Conservation (phyloP, 1,284 basidiomycete genomes). For the Rhodofomes roseus region DNA sequence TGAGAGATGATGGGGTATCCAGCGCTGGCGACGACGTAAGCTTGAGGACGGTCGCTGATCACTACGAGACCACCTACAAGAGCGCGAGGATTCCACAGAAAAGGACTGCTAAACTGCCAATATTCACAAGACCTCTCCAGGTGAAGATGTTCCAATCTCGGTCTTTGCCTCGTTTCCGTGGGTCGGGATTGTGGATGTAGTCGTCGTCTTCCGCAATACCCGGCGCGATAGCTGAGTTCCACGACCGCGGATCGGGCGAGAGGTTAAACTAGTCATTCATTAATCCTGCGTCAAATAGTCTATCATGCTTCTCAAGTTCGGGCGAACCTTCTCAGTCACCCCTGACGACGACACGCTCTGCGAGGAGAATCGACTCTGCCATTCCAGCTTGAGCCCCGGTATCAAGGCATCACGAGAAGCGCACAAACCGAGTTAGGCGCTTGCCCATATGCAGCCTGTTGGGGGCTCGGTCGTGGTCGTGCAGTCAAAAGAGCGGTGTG, state of each 20-base stretch:
- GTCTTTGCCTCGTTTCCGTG: slow-evolving; percentile 65
- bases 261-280: slow-evolving; percentile 59
- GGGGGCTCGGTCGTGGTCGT: neutral
- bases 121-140: slow-evolving; percentile 66
- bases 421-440: neutral
- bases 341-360: neutral
- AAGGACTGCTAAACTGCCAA: slow-evolving; percentile 74
- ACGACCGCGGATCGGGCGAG: slow-evolving; percentile 68
- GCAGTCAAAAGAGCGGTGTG: neutral
- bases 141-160: slow-evolving; percentile 68
- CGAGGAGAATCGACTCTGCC: neutral
- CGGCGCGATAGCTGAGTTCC: slow-evolving; percentile 65
- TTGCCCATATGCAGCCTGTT: neutral
- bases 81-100: slow-evolving; percentile 59
- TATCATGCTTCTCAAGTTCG: neutral
- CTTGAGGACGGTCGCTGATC: neutral
- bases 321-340: neutral
- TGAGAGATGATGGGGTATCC: slow-evolving; percentile 81
- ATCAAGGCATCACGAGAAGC: neutral
- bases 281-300: neutral
- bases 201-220: slow-evolving; percentile 63
- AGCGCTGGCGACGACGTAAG: slow-evolving; percentile 41
- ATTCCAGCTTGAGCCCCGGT: neutral
- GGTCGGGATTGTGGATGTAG: slow-evolving; percentile 75
- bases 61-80: slow-evolving; percentile 54